A percentile compares a stretch with the other conserved stretches of the same genome.
Evolutionary conservation across 768 basidiomycete species (phyloP).

Genomic region (Nevesoporus exiguus): DNA sequence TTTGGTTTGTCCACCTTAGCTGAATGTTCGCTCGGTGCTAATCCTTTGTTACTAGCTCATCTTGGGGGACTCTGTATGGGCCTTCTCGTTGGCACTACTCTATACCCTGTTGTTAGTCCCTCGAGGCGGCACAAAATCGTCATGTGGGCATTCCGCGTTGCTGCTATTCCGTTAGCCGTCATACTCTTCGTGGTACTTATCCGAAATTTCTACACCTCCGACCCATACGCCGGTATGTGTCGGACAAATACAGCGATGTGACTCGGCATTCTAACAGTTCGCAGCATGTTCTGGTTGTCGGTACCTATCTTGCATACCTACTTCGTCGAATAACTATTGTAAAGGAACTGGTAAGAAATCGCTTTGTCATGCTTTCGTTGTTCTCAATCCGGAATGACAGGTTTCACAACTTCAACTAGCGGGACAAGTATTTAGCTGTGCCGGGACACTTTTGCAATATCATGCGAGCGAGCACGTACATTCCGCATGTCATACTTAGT

Average conservation of each 20-base stretch:
- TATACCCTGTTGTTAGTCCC: conserved; percentile 87
- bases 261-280: not conserved
- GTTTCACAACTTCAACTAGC: conserved; percentile 30
- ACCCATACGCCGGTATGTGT: conserved; percentile 75
- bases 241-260: not conserved
- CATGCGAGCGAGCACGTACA: not conserved
- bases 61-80: conserved; percentile 86
- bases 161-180: conserved; percentile 71
- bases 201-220: conserved; percentile 85
- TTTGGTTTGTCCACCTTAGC: conserved; percentile 53
- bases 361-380: not conserved
- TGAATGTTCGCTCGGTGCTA: not conserved
- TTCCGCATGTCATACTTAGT: conserved; percentile 1
- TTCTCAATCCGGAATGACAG: conserved; percentile 13
- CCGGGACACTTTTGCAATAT: not conserved
- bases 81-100: conserved; percentile 73
- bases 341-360: conserved; percentile 39
- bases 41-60: conserved; percentile 59
- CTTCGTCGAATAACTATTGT: conserved; percentile 65
- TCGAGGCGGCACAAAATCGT: conserved; percentile 69
- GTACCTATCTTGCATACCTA: conserved; percentile 88
- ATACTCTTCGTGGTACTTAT: conserved; percentile 79
- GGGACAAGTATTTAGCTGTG: conserved; percentile 27
- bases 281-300: conserved; percentile 84
- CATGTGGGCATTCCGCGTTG: conserved; percentile 68